Conservation (phyloP, 1,284 basidiomycete genomes). For the Vanrija humicola region DNA sequence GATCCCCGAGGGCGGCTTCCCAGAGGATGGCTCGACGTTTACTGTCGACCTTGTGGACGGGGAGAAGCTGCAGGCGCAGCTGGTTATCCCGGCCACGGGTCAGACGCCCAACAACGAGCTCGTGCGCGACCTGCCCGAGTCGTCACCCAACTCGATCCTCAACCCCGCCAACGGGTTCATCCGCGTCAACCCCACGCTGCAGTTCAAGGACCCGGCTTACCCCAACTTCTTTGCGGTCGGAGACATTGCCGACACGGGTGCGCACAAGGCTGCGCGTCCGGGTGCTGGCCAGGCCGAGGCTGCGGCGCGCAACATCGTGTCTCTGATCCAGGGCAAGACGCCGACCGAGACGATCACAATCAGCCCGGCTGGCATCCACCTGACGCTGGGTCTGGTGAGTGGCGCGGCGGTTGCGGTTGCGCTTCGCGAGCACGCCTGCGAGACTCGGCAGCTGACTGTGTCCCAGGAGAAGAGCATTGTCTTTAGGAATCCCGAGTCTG, state of each 20-base stretch:
- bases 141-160: slow-evolving; percentile 10
- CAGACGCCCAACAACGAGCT: slow-evolving; percentile 49
- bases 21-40: slow-evolving; percentile 29
- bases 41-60: slow-evolving; percentile 41
- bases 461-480: slow-evolving; percentile 17
- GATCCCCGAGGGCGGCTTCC: slow-evolving; percentile 47
- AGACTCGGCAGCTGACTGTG: too few species aligned
- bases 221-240: slow-evolving; percentile 65
- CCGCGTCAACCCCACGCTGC: slow-evolving; percentile 46
- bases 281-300: slow-evolving; percentile 41
- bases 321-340: slow-evolving; percentile 19
- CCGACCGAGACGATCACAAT: slow-evolving; percentile 2
- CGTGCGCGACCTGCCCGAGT: slow-evolving; percentile 22
- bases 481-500: slow-evolving; percentile 18
- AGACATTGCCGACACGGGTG: slow-evolving; percentile 65
- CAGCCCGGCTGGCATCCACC: slow-evolving; percentile 15
- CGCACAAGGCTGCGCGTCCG: slow-evolving; percentile 57
- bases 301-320: slow-evolving; percentile 38
- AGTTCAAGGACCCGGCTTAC: slow-evolving; percentile 47
- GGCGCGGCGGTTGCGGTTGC: too few species aligned
- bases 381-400: slow-evolving; percentile 23
- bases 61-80: slow-evolving; percentile 26
- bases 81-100: slow-evolving; percentile 45
- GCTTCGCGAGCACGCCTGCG: too few species aligned
- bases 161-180: slow-evolving; percentile 40